Evolutionary conservation across 352 stramenopile species (phyloP), one percentile per base, ranked within the genome.

Genomic region (Phytopythium vexans): DNA sequence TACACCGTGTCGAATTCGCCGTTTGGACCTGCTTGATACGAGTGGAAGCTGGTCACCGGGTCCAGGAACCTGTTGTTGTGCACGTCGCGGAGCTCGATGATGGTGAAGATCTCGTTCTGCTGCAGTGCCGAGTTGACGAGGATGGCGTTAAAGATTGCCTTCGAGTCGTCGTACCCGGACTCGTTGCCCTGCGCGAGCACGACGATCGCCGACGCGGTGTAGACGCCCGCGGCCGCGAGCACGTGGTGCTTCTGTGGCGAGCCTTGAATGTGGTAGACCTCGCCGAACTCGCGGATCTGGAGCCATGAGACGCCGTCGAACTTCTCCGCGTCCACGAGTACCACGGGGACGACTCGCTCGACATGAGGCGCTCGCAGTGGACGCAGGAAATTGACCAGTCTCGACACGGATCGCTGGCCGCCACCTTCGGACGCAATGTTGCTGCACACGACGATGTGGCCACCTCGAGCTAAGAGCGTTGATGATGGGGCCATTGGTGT

Each of bases 111-210:
- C 33, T 70, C 43, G 56, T 71, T 86, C 33, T 66, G 68, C 50
- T 87, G 64, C 11, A 91, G 60, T 10, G 84, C 84, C 6, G 74
- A 74, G 61, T 89, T 89, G 16, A 94, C 66, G 12, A 94, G 68
- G 41, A 92, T 92, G 4, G 84, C 82, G 43, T 92, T 94, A 51
- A 94, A 92, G 27, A 94, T 91, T 6, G 82, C 79, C 56, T 92
- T 92, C 0, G 84, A 92, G 60, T 94, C 84, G 56, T 90, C 77
- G 31, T 89, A 87, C 2, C 77, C 82, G 27, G 73, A 60, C 47
- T 86, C 72, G 4, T 74, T 88, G 12, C 84, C 84, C 60, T 94
- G 84, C 1, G 83, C 82, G 2, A 94, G 60, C 6, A 94, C 82
- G 1, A 94, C 79, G 48, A 94, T 88, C 0, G 84, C 75, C 14